Evolutionary conservation across 106 monocot genomes (phyloP).

Genomic region (Narthecium ossifragum): DNA sequence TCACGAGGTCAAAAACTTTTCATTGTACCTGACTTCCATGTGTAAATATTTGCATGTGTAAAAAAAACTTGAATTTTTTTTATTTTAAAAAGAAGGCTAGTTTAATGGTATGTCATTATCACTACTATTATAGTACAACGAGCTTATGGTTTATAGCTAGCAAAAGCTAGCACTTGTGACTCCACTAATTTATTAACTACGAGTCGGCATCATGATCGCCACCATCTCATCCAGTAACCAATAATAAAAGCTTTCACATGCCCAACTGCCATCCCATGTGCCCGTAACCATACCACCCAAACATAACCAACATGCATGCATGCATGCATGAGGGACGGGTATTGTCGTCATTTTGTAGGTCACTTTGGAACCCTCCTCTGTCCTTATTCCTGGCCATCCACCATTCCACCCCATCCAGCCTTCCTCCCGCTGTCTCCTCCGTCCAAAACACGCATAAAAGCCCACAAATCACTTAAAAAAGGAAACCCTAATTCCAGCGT

Average conservation of each 20-base stretch:
- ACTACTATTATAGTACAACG: too few species aligned
- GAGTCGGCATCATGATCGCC: too few species aligned
- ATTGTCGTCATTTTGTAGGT: too few species aligned
- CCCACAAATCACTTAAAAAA: not conserved
- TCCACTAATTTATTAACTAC: too few species aligned
- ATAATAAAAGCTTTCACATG: not conserved
- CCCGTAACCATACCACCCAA: not conserved
- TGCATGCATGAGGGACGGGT: not conserved
- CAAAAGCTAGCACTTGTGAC: too few species aligned
- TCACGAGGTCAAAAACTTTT: not conserved
- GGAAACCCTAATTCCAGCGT: not conserved
- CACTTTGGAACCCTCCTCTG: not conserved
- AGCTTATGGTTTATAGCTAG: too few species aligned
- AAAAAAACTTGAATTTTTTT: too few species aligned
- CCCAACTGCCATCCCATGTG: not conserved
- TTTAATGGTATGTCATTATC: too few species aligned
- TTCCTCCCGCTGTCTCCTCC: not conserved
- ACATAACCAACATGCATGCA: not conserved
- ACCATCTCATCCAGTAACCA: not conserved
- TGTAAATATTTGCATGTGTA: not conserved
- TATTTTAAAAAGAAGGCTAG: too few species aligned
- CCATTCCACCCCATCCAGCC: too few species aligned
- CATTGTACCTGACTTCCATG: not conserved
- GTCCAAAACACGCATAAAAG: not conserved
- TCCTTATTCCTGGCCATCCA: not conserved